phyloP scores from a whole-genome alignment of 805 yeast genomes.

The Maudiozyma turicensis region DNA sequence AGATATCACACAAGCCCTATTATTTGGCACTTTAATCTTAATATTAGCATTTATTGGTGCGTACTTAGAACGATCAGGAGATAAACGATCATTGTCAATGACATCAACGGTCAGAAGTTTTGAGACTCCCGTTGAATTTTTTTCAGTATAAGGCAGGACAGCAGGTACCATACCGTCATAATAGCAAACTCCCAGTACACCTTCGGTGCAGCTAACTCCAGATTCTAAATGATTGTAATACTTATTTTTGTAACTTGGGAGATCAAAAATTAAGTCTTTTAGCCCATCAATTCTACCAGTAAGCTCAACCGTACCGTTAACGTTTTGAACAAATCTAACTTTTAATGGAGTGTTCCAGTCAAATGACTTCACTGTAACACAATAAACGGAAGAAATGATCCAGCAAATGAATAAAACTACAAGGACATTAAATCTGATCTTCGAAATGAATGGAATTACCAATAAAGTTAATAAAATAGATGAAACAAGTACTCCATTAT shows the following conservation, averaged over 20 bases:
- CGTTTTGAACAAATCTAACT: slow-evolving; percentile 28
- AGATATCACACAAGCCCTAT: slow-evolving; percentile 52
- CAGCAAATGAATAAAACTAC: slow-evolving; percentile 33
- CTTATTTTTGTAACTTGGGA: slow-evolving; percentile 51
- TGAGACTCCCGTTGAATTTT: slow-evolving; percentile 26
- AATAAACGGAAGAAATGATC: slow-evolving; percentile 30
- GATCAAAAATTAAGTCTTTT: slow-evolving; percentile 39
- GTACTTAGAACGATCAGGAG: slow-evolving; percentile 40
- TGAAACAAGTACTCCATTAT: slow-evolving; percentile 25
- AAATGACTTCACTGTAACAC: not conserved
- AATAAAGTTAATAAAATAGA: slow-evolving; percentile 39
- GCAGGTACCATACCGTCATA: slow-evolving; percentile 44
- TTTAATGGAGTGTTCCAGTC: slow-evolving; percentile 4
- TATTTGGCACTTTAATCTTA: slow-evolving; percentile 45
- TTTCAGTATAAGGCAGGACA: slow-evolving; percentile 28
- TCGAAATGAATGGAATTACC: slow-evolving; percentile 59
- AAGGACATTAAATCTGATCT: slow-evolving; percentile 38
- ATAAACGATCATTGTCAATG: slow-evolving; percentile 39
- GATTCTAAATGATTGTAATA: slow-evolving; percentile 3
- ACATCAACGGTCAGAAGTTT: slow-evolving; percentile 38
- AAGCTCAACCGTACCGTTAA: slow-evolving; percentile 30
- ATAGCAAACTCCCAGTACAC: slow-evolving; percentile 45
- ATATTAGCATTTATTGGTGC: slow-evolving; percentile 60
- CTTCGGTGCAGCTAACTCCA: slow-evolving; percentile 32
- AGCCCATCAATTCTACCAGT: slow-evolving; percentile 19